These are phyloP conservation scores for Zostera marina DNA, from an alignment of 116 monocot genomes.

Conservation along the genomic window DNA sequence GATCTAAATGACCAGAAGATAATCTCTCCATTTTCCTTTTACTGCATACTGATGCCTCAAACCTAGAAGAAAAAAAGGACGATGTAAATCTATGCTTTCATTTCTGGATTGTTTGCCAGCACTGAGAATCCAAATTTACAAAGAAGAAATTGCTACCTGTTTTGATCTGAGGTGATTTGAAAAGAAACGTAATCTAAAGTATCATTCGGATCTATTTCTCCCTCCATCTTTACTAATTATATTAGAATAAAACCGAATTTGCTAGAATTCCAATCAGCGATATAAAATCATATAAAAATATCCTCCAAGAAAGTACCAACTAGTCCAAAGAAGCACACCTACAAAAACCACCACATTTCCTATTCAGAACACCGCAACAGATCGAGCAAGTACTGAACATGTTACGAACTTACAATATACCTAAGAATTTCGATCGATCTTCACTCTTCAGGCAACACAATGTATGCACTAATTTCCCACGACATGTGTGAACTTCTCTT, in stretches of 20 bases:
- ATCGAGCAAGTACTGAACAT: too few species aligned
- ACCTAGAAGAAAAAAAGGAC: constrained; percentile 25
- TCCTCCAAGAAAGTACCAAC: too few species aligned
- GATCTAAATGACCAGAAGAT: constrained; percentile 40
- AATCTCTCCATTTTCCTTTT: constrained; percentile 44
- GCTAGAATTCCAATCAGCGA: not conserved
- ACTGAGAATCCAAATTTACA: not conserved
- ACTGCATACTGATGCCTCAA: constrained; percentile 43
- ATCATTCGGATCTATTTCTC: constrained; percentile 3
- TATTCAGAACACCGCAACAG: too few species aligned
- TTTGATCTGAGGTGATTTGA: not conserved
- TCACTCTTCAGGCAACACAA: too few species aligned
- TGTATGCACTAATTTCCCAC: too few species aligned
- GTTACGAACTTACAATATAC: too few species aligned
- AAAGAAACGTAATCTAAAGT: constrained; percentile 1
- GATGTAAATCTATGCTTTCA: not conserved
- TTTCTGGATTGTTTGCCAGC: not conserved
- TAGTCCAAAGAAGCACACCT: too few species aligned
- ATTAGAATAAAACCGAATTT: not conserved
- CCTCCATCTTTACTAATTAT: constrained; percentile 1
- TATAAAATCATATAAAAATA: too few species aligned
- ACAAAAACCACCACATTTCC: too few species aligned
- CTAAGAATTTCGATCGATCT: too few species aligned
- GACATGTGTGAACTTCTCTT: too few species aligned
- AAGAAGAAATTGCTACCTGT: constrained; percentile 4